Base-by-base conservation (phyloP, 441 rosid species). In the Adansonia madagascariensis region DNA sequence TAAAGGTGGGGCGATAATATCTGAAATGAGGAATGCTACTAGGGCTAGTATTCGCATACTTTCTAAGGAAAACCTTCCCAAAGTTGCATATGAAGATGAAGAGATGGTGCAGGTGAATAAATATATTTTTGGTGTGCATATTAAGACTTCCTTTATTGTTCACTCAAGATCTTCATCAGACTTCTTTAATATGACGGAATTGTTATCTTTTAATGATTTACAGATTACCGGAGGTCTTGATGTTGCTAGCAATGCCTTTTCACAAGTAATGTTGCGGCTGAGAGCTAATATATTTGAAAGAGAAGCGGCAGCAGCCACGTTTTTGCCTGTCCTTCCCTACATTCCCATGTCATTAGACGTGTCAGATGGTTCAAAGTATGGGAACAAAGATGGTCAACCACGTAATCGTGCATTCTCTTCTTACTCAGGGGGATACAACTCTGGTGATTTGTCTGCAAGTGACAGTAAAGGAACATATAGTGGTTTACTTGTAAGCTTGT, bases 31-130 rank as follows among this genome's bases (percentile, higher is more conserved):
- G 85, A 89, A 86, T 77, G 70, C 85, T 62, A 93, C 98, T 12
- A 93, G 88, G 86, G 99, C 99, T 50, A 92, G 86, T 77, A 97
- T 97, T 76, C 95, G 98, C 56, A 88, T 94, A 50, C 97, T 93
- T 53, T 90, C 97, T 6, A 94, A 94, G 84, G 98, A 93, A 43
- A 83, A 84, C 79, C 93, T 97, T 84, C 99, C 99, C 22, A 94
- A 94, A 84, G 85, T 97, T 83, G 98, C 98, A 77, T 83, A 93
- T 57, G 85, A 84, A n/a, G 98, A 94, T 86, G 99, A 97, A 77
- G 97, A 97, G 84, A 90, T 97, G 98, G 98, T 97, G 79, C 98
- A 90, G 98, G 98, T 94, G 83, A 73, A 73, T 57, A 57, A n/a
- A 53, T 41, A 43, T 73, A 14, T 20, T 47, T 56, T 57, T 55